Evolutionary conservation across 2,329 filamentous ascomycete genomes (phyloP), one percentile per base, ranked within the genome.

Genomic region (Dothideomycetidae sp.): DNA sequence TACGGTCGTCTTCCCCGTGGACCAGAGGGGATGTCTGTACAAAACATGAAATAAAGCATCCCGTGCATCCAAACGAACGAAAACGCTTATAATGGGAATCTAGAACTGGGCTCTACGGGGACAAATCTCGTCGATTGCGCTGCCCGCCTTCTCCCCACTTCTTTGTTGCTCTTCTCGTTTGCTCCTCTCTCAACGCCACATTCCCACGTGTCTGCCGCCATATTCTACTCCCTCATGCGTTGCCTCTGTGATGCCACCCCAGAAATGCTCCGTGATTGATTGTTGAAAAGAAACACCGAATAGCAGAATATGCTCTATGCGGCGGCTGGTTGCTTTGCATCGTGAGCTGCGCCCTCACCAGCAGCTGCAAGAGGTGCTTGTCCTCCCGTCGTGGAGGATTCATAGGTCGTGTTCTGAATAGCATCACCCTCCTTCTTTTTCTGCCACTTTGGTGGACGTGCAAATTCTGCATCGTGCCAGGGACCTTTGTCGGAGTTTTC

Each of bases 401-500:
- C 53, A 31, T 49, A 50, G 11, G 50, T 45, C n/a, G 49, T 51
- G 37, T 57, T 58, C 26, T 44, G 41, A 42, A 44, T 48, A 40
- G 50, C 47, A 29, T 48, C 47, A 34, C 37, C 44, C 3, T 16
- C 41, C 18, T 48, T 48, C 48, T 58, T 53, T 53, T 62, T 62
- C 23, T 58, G 58, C 62, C 64, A 66, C 49, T 61, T 63, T 33
- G 64, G 58, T 29, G 78, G 69, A 53, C 65, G 73, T 37, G 71
- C 63, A 67, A 70, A 86, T 60, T 80, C 57, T 17, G 70, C 51
- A 44, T 88, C 81, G 49, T 71, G 70, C 90, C 90, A 98, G 37
- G 90, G 90, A 36, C 90, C 90, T 44, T 76, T 76, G 57, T 98
- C 86, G 61, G 83, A 92, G 52, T 93, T 63, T 58, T 73, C 65